A percentile compares a stretch with the other conserved stretches of the same genome.
Conservation (phyloP, 1,284 basidiomycete genomes). For the Marasmius tenuissimus region DNA sequence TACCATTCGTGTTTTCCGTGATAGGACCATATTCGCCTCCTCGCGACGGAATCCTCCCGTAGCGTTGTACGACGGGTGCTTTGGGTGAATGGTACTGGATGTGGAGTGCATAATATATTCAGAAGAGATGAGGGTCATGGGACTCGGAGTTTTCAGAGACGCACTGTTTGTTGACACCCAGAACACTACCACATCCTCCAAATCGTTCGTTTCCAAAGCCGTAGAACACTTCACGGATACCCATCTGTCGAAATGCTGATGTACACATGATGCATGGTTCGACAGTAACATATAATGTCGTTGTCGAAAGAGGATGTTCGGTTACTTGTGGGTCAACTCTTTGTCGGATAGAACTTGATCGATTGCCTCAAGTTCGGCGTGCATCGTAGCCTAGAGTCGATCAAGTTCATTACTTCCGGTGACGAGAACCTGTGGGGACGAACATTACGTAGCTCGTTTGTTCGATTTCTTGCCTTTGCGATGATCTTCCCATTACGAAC, state of each 20-base stretch:
- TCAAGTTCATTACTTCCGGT: neutral
- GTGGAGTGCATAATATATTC: neutral
- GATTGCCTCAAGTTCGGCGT: conserved; percentile 98
- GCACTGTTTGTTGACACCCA: conserved; percentile 81
- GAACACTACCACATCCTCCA: conserved; percentile 94
- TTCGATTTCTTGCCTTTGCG: conserved; percentile 88
- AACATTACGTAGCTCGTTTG: conserved; percentile 93
- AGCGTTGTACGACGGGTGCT: conserved; percentile 76
- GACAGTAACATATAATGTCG: conserved; percentile 95
- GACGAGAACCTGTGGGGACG: conserved; percentile 19
- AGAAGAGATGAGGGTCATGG: conserved; percentile 10
- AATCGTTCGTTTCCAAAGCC: conserved; percentile 97
- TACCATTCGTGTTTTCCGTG: conserved; percentile 92
- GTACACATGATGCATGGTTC: conserved; percentile 99
- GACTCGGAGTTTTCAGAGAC: conserved; percentile 20
- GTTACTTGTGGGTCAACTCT: conserved; percentile 47
- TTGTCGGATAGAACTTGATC: conserved; percentile 79
- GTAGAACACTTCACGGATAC: conserved; percentile 89
- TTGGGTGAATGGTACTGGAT: conserved; percentile 61
- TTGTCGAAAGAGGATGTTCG: conserved; percentile 70
- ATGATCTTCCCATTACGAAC: conserved; percentile 78
- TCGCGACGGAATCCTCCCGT: conserved; percentile 85
- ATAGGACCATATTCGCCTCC: conserved; percentile 96
- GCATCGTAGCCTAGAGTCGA: conserved; percentile 80
- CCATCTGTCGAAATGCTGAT: conserved; percentile 90